phyloP scores from a whole-genome alignment of 768 basidiomycete genomes.

The Rhodotorula babjevae region DNA sequence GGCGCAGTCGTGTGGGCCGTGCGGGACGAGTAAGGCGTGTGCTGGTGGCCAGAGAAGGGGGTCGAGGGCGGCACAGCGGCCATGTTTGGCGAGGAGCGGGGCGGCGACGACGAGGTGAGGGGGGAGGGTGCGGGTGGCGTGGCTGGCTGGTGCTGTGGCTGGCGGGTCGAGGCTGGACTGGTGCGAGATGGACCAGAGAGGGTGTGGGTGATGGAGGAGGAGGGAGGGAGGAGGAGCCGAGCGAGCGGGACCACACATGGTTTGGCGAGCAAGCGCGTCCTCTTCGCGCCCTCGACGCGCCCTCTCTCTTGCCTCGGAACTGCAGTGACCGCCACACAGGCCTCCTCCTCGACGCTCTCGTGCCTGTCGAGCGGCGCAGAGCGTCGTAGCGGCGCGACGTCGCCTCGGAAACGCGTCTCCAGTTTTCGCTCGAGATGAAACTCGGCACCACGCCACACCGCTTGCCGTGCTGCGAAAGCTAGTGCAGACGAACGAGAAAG shows the following conservation, averaged over 20 bases:
- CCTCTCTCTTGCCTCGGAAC: too few species aligned
- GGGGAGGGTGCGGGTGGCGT: neutral
- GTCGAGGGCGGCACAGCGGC: neutral
- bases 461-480: too few species aligned
- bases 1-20: neutral
- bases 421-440: too few species aligned
- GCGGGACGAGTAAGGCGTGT: neutral
- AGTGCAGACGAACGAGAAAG: too few species aligned
- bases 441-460: too few species aligned
- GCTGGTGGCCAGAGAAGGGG: neutral
- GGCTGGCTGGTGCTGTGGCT: neutral
- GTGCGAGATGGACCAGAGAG: neutral
- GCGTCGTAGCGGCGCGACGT: too few species aligned
- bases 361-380: too few species aligned
- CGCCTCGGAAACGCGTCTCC: too few species aligned
- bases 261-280: neutral
- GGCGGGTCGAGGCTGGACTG: slow-evolving; percentile 9
- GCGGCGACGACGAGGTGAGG: neutral
- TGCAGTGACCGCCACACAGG: too few species aligned
- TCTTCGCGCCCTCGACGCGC: too few species aligned
- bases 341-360: too few species aligned
- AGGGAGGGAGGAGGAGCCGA: neutral
- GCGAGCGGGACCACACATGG: too few species aligned
- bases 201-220: neutral
- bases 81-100: slow-evolving; percentile 6